phyloP scores from a whole-genome alignment of 2,329 filamentous ascomycete genomes.

The Aureobasidium sp. region DNA sequence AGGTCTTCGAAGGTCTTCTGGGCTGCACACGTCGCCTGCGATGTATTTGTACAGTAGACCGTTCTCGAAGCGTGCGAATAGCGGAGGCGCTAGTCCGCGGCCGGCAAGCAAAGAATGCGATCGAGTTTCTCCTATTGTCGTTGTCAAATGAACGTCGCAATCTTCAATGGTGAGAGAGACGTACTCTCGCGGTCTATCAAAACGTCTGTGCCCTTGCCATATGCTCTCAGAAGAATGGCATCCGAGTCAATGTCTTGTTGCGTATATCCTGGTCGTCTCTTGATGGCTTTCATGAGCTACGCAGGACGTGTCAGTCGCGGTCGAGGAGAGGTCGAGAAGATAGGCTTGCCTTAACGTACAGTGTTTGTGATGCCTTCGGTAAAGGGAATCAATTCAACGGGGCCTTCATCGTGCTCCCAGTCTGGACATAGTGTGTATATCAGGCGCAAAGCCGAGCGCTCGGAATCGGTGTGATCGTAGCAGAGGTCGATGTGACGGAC shows the following conservation, averaged over 20 bases:
- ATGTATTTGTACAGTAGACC: slow-evolving; percentile 94
- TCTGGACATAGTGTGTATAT: slow-evolving; percentile 74
- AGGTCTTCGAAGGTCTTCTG: slow-evolving; percentile 69
- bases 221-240: slow-evolving; percentile 82
- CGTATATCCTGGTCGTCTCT: slow-evolving; percentile 60
- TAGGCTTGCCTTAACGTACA: slow-evolving; percentile 37
- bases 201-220: slow-evolving; percentile 87
- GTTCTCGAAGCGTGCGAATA: slow-evolving; percentile 90
- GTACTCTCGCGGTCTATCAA: slow-evolving; percentile 88
- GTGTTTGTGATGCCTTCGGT: slow-evolving; percentile 99
- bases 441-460: slow-evolving; percentile 70
- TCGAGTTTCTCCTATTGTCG: slow-evolving; percentile 47
- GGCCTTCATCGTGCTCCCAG: slow-evolving; percentile 65
- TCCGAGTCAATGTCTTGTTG: slow-evolving; percentile 74
- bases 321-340: neutral
- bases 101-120: slow-evolving; percentile 81
- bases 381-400: slow-evolving; percentile 81
- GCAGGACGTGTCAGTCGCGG: slow-evolving; percentile 24
- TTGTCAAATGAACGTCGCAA: neutral
- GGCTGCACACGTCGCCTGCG: slow-evolving; percentile 68
- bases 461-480: slow-evolving; percentile 71
- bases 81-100: slow-evolving; percentile 72
- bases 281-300: slow-evolving; percentile 64
- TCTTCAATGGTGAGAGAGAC: slow-evolving; percentile 42
- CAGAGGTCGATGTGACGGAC: slow-evolving; percentile 59